Evolutionary conservation across 176 grass and related monocot genomes (phyloP).

Genomic region (Carex scoparia): DNA sequence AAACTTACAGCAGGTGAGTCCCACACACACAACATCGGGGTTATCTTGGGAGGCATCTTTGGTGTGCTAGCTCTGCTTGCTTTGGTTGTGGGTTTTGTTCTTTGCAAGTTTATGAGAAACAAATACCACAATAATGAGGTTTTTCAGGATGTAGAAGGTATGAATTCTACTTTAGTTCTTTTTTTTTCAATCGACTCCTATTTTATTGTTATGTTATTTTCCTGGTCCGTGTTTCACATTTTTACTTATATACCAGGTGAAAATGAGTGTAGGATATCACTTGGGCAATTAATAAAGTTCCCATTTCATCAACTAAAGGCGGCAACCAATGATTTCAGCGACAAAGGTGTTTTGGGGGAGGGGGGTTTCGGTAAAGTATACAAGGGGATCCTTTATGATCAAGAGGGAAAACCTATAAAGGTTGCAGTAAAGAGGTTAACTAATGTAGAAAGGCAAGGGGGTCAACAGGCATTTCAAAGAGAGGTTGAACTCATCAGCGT

Average conservation of each 20-base stretch:
- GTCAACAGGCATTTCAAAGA: slow-evolving; percentile 23
- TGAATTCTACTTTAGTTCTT: background rate
- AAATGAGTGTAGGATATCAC: slow-evolving; percentile 20
- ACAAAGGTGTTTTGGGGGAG: slow-evolving; percentile 24
- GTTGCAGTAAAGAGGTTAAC: slow-evolving; percentile 35
- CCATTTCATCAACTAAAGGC: slow-evolving; percentile 26
- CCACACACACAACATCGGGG: slow-evolving; percentile 26
- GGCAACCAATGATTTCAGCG: slow-evolving; percentile 30
- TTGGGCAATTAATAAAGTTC: slow-evolving; percentile 35
- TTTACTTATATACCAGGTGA: slow-evolving; percentile 17
- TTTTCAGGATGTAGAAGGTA: slow-evolving; percentile 52
- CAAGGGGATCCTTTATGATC: slow-evolving; percentile 20
- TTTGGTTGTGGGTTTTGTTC: slow-evolving; percentile 31
- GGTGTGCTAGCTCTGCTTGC: slow-evolving; percentile 29
- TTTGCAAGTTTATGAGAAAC: slow-evolving; percentile 26
- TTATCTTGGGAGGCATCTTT: slow-evolving; percentile 41
- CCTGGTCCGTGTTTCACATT: background rate
- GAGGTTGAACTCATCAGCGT: slow-evolving; percentile 42
- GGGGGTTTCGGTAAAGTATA: slow-evolving; percentile 31
- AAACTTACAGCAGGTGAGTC: slow-evolving; percentile 23
- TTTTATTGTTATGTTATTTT: background rate
- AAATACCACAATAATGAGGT: slow-evolving; percentile 20
- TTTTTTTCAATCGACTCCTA: background rate
- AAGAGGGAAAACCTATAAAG: slow-evolving; percentile 1
- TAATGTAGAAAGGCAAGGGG: background rate